Evolutionary conservation across 768 basidiomycete genomes (phyloP).

Genomic region (Boletus vermiculosoides): DNA sequence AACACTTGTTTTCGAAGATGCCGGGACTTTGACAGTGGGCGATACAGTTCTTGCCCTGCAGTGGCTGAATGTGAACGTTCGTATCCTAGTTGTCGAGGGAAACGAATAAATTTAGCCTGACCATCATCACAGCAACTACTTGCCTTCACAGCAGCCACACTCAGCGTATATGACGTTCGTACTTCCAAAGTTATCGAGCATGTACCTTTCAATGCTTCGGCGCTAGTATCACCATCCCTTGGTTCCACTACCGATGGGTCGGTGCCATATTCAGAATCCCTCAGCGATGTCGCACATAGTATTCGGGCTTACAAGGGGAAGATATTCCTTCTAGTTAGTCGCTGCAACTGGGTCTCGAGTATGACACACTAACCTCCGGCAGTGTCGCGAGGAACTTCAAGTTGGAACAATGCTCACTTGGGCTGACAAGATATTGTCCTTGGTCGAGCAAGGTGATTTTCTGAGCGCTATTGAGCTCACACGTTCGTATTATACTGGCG

Average conservation of each 20-base stretch:
- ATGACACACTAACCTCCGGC: constrained; percentile 9
- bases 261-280: constrained; percentile 47
- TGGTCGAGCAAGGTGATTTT: constrained; percentile 86
- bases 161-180: constrained; percentile 72
- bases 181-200: constrained; percentile 59
- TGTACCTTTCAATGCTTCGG: constrained; percentile 54
- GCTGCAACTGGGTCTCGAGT: background rate
- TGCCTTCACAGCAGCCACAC: constrained; percentile 50
- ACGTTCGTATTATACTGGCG: constrained; percentile 74
- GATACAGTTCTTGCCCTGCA: constrained; percentile 70
- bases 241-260: constrained; percentile 46
- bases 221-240: constrained; percentile 55
- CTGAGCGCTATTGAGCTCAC: constrained; percentile 86
- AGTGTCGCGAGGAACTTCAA: constrained; percentile 66
- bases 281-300: constrained; percentile 62
- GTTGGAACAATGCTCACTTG: constrained; percentile 90
- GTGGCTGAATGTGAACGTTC: constrained; percentile 87
- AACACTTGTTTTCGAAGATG: constrained; percentile 59
- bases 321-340: constrained; percentile 80
- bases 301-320: constrained; percentile 85
- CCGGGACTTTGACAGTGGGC: constrained; percentile 57
- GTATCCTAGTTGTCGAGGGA: constrained; percentile 39
- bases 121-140: constrained; percentile 59
- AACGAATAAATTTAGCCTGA: background rate
- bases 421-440: constrained; percentile 87